Conservation (phyloP, 2,329 filamentous ascomycete species). For the Beauveria scarabaeidicola region DNA sequence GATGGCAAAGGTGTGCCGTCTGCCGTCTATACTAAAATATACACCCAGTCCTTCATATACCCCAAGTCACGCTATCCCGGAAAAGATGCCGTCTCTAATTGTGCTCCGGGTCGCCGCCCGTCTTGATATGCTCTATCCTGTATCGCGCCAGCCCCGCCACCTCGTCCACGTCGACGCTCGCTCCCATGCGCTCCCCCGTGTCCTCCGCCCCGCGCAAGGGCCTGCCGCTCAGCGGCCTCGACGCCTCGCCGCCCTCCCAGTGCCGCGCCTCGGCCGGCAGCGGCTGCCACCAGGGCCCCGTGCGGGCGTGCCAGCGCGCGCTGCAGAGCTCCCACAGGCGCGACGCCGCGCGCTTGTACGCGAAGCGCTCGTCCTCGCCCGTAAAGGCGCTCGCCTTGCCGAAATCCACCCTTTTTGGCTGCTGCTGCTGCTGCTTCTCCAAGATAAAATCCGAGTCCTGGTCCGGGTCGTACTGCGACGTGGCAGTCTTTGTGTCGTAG, state of each 20-base stretch:
- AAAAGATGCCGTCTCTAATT: not conserved
- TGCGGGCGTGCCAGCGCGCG: conserved; percentile 58
- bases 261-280: conserved; percentile 53
- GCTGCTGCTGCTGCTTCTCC: conserved; percentile 22
- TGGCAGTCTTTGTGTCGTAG: conserved; percentile 42
- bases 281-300: conserved; percentile 63
- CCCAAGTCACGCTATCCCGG: not conserved
- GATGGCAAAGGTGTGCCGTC: not conserved
- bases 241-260: conserved; percentile 47
- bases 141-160: conserved; percentile 32
- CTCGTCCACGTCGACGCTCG: conserved; percentile 28
- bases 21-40: not conserved
- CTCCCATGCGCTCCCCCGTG: conserved; percentile 24
- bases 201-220: conserved; percentile 3
- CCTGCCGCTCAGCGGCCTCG: conserved; percentile 15
- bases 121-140: conserved; percentile 26
- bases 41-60: not conserved
- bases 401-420: conserved; percentile 48
- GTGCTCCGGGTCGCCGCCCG: conserved; percentile 14
- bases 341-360: conserved; percentile 67
- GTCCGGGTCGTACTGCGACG: conserved; percentile 44
- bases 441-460: conserved; percentile 48
- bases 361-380: conserved; percentile 74
- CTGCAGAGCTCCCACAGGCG: conserved; percentile 80
- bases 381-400: conserved; percentile 60